A percentile compares a stretch with the other conserved stretches of the same genome.
phyloP scores from a whole-genome alignment of 345 rosid species.

The Bruguiera sexangula region DNA sequence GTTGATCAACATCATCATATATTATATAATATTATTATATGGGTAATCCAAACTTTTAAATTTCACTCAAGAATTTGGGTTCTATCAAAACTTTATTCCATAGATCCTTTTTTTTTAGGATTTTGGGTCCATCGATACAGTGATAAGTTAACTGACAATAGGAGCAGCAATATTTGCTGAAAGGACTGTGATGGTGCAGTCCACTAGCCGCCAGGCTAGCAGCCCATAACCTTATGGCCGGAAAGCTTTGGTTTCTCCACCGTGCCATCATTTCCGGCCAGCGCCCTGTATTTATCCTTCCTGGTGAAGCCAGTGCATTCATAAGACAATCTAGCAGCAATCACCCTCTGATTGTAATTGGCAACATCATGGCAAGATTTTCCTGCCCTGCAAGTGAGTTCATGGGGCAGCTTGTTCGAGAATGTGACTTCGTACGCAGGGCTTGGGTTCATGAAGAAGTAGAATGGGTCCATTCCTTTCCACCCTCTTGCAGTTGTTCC shows the following conservation, averaged over 20 bases:
- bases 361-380: conserved; percentile 73
- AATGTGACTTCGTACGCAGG: conserved; percentile 78
- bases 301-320: conserved; percentile 73
- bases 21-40: too few relatives aligned
- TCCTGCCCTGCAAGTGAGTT: conserved; percentile 50
- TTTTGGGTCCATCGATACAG: too few relatives aligned
- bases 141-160: too few relatives aligned
- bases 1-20: too few relatives aligned
- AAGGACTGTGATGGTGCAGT: not conserved
- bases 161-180: not conserved
- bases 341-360: conserved; percentile 61
- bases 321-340: conserved; percentile 56
- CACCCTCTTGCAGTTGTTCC: conserved; percentile 82
- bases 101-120: too few relatives aligned
- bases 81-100: too few relatives aligned
- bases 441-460: conserved; percentile 83
- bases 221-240: not conserved
- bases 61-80: too few relatives aligned
- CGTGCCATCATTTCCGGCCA: conserved; percentile 69
- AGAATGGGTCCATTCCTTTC: conserved; percentile 80
- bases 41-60: too few relatives aligned
- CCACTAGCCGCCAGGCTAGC: not conserved
- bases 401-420: conserved; percentile 55
- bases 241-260: conserved; percentile 27
- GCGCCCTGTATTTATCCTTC: conserved; percentile 66